Conservation (phyloP, 257 asterid species). For the Primulina eburnea region DNA sequence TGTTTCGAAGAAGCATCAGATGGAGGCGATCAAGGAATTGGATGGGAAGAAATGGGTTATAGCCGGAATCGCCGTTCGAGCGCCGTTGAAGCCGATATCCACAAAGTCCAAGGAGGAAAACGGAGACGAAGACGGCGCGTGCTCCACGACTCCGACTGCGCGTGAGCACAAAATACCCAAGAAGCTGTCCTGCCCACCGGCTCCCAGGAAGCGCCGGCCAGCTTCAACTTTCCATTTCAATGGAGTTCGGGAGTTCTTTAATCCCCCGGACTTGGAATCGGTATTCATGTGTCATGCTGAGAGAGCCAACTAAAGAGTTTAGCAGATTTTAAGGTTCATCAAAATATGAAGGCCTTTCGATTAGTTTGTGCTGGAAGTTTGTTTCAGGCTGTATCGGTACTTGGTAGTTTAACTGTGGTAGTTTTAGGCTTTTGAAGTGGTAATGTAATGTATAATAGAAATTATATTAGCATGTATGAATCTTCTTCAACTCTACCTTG, state of each 20-base stretch:
- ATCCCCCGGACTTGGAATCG: constrained; percentile 78
- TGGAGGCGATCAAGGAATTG: constrained; percentile 42
- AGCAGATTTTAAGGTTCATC: background rate
- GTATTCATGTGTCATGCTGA: constrained; percentile 62
- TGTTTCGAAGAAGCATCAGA: constrained; percentile 52
- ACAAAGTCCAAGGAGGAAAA: constrained; percentile 38
- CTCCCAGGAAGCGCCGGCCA: constrained; percentile 83
- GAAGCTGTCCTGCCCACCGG: constrained; percentile 63
- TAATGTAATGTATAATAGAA: constrained; percentile 32
- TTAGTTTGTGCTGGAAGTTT: constrained; percentile 27
- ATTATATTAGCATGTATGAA: constrained; percentile 17
- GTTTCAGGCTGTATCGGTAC: constrained; percentile 9
- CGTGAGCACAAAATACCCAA: constrained; percentile 67
- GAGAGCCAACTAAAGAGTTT: constrained; percentile 43
- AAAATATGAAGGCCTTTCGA: background rate
- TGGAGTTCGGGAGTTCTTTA: constrained; percentile 61
- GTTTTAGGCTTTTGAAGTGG: constrained; percentile 30
- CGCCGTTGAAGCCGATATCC: constrained; percentile 57
- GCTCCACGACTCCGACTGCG: constrained; percentile 78
- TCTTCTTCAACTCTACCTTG: background rate
- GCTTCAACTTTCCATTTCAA: constrained; percentile 45
- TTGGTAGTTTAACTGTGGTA: background rate
- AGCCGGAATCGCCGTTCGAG: constrained; percentile 54
- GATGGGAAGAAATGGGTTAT: constrained; percentile 65
- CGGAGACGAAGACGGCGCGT: constrained; percentile 36